Conservation (phyloP, 177 flowering plant genomes). For the Vitis hybrid region DNA sequence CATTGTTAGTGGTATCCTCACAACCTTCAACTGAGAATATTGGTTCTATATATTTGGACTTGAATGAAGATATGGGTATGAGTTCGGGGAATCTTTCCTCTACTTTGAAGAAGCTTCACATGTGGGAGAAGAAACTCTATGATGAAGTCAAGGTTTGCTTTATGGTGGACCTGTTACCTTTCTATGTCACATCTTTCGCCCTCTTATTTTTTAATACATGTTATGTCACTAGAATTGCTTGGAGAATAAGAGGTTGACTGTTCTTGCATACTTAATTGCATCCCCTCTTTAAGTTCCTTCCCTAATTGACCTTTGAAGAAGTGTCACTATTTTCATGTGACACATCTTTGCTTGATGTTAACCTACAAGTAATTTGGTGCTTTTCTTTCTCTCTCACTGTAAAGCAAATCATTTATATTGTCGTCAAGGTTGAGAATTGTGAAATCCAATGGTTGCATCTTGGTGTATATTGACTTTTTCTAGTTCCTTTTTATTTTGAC, state of each 20-base stretch:
- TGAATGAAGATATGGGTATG: constrained; percentile 9
- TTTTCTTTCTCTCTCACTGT: too few relatives aligned
- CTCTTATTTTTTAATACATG: background rate
- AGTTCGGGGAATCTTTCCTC: constrained; percentile 21
- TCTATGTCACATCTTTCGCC: background rate
- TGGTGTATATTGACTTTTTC: too few relatives aligned
- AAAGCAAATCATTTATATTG: too few relatives aligned
- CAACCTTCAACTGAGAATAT: constrained; percentile 2
- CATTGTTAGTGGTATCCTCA: background rate
- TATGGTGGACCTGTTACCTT: background rate
- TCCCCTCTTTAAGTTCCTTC: background rate
- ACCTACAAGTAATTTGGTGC: too few relatives aligned
- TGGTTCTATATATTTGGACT: background rate
- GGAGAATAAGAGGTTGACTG: too few relatives aligned
- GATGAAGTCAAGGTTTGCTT: constrained; percentile 38
- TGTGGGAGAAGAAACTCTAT: constrained; percentile 45
- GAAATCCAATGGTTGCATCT: too few relatives aligned
- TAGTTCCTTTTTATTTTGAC: too few relatives aligned
- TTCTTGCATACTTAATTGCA: background rate
- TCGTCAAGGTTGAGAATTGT: too few relatives aligned
- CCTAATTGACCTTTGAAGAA: background rate
- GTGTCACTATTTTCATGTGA: too few relatives aligned
- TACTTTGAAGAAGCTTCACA: constrained; percentile 27
- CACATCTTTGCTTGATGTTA: too few relatives aligned
- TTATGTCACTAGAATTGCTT: too few relatives aligned